Evolutionary conservation across 805 yeast genomes (phyloP), one percentile per base, ranked within the genome.

Genomic region (Cephaloascus fragrans): DNA sequence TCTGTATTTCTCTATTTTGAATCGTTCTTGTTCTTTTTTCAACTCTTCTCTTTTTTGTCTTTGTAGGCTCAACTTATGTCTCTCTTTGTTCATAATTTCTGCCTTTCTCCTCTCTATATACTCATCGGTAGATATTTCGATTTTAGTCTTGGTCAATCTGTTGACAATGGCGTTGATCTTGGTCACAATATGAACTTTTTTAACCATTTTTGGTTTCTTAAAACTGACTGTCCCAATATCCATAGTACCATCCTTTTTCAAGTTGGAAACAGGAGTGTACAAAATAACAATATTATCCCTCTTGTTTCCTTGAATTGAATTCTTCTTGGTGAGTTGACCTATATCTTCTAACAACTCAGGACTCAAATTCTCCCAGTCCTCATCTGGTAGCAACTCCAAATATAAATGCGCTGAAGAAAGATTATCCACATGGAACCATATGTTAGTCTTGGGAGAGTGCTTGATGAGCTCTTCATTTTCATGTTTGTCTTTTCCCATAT

Each of bases 351-450:
- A 51, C 0, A 81, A 61, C 3, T 58, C 68, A 14, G 64, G 62
- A 1, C 82, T 82, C 15, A 83, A 71, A 19, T 60, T 61, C 3
- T 66, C 72, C 54, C 73, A 59, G 18, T 63, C 61, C 39, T 72
- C 78, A 18, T 68, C 73, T 2, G 53, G 51, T 2, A 67, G 61
- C 17, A 80, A 56, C 40, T 85, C 71, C 19, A 83, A 59, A 49
- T 85, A 85, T 8, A 85, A 69, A 53, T 85, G 95, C 0, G 89
- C 93, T 34, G 87, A 78, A 3, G 87, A 79, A 36, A 76, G 64
- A 46, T 79, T 80, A 47, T 82, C 89, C 5, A 81, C 87, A 55
- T 83, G 94, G 51, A 85, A 84, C 90, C 94, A 84, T 3, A 82
- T 61, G 52, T 83, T 80, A 41, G 72, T 73, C 19, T 76, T 77